A percentile compares a stretch with the other conserved stretches of the same genome.
Conservation (phyloP, 2,329 filamentous ascomycete species). For the Fusarium floridanum region DNA sequence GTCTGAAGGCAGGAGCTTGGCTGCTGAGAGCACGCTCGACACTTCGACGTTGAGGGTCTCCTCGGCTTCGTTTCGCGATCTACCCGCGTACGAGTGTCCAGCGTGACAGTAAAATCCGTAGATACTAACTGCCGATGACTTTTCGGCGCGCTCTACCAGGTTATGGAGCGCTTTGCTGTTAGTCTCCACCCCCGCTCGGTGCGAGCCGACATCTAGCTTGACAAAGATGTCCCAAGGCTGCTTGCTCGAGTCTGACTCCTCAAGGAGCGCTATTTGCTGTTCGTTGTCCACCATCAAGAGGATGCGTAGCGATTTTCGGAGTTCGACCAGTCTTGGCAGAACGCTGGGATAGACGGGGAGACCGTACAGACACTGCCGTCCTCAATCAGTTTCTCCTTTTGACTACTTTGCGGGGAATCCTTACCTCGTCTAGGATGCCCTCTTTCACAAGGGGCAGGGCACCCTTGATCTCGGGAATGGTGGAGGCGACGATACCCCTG, state of each 20-base stretch:
- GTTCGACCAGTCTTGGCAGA: conserved; percentile 46
- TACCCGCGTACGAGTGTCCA: conserved; percentile 53
- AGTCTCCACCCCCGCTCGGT: conserved; percentile 50
- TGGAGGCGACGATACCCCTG: conserved; percentile 56
- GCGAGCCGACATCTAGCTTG: conserved; percentile 54
- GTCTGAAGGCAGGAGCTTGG: conserved; percentile 46
- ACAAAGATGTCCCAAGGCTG: conserved; percentile 53
- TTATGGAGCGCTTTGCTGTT: conserved; percentile 43
- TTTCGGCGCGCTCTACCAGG: conserved; percentile 46
- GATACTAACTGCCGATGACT: conserved; percentile 48
- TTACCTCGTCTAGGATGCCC: conserved; percentile 56
- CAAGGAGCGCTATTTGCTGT: conserved; percentile 50
- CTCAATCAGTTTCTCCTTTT: background rate
- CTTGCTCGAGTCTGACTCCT: conserved; percentile 29
- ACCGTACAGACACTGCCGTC: conserved; percentile 52
- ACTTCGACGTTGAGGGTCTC: conserved; percentile 48
- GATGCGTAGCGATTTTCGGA: conserved; percentile 49
- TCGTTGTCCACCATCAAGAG: conserved; percentile 55
- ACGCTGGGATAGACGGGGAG: conserved; percentile 55
- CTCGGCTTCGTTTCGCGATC: conserved; percentile 49
- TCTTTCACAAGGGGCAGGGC: conserved; percentile 54
- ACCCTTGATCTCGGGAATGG: conserved; percentile 56
- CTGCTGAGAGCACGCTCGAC: conserved; percentile 47
- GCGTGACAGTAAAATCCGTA: conserved; percentile 56
- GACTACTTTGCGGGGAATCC: background rate